A percentile compares a stretch with the other conserved stretches of the same genome.
Conservation (phyloP, 352 stramenopile genomes). For the Pythium sukuiense region DNA sequence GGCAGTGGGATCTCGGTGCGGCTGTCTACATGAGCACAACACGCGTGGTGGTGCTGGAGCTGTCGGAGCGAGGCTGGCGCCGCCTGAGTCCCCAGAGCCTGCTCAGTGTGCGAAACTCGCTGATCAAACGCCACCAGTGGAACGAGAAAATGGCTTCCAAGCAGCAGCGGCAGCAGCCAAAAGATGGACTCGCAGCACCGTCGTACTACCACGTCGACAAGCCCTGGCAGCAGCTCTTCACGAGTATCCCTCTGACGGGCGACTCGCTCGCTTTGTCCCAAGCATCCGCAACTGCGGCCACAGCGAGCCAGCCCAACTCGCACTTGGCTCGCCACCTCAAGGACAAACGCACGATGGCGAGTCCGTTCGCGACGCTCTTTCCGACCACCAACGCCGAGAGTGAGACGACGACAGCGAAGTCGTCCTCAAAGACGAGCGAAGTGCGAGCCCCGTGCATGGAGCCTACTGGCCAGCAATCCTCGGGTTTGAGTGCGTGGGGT, state of each 20-base stretch:
- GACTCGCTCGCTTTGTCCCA: slow-evolving; percentile 1
- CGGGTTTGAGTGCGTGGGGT: neutral
- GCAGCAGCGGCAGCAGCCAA: slow-evolving; percentile 30
- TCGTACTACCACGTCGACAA: slow-evolving; percentile 42
- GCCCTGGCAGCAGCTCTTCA: slow-evolving; percentile 46
- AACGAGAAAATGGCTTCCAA: slow-evolving; percentile 39
- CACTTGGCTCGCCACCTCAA: slow-evolving; percentile 51
- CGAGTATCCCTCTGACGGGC: neutral
- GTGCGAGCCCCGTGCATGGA: neutral
- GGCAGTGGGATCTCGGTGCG: slow-evolving; percentile 29
- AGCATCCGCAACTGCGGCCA: slow-evolving; percentile 13
- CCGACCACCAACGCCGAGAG: neutral
- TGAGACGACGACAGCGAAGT: neutral
- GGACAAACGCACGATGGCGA: slow-evolving; percentile 42
- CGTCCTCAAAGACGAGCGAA: neutral
- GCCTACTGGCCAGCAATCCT: neutral
- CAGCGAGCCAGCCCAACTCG: slow-evolving; percentile 27
- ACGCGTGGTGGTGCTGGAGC: slow-evolving; percentile 57
- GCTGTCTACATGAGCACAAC: slow-evolving; percentile 69
- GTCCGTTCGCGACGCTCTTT: slow-evolving; percentile 20
- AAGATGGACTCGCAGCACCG: neutral
- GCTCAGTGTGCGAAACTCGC: slow-evolving; percentile 39
- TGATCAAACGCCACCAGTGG: slow-evolving; percentile 64
- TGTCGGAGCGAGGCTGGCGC: slow-evolving; percentile 64
- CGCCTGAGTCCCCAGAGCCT: slow-evolving; percentile 46